Evolutionary conservation across 2,329 filamentous ascomycete genomes (phyloP).

Genomic region (Ophiostoma australiae): DNA sequence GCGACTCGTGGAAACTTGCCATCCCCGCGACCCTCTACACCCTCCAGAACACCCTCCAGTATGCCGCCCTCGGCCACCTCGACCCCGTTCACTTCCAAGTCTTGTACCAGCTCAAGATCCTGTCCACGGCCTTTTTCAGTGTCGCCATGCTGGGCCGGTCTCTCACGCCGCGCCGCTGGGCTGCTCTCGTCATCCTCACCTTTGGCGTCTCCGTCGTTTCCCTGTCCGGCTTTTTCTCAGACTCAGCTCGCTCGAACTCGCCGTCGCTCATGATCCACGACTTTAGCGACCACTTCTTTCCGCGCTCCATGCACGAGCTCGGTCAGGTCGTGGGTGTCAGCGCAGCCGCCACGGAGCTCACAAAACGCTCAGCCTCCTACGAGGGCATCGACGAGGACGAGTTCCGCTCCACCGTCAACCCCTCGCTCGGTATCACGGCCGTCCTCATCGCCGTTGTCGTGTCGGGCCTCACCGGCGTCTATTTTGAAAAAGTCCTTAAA

Average conservation of each 20-base stretch:
- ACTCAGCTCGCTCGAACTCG: constrained; percentile 37
- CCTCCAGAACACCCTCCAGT: constrained; percentile 88
- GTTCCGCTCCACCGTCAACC: constrained; percentile 58
- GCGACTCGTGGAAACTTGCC: constrained; percentile 91
- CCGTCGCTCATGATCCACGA: constrained; percentile 55
- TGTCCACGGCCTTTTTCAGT: constrained; percentile 84
- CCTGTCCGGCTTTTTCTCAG: constrained; percentile 68
- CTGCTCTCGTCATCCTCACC: constrained; percentile 72
- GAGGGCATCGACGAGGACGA: constrained; percentile 73
- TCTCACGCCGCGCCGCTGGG: constrained; percentile 70
- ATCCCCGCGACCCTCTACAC: constrained; percentile 87
- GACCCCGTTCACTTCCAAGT: constrained; percentile 92
- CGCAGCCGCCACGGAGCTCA: constrained; percentile 48
- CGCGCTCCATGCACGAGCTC: constrained; percentile 72
- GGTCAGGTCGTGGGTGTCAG: constrained; percentile 55
- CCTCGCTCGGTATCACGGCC: constrained; percentile 70
- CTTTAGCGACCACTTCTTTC: constrained; percentile 64
- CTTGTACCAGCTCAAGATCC: constrained; percentile 89
- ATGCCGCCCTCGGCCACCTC: constrained; percentile 83
- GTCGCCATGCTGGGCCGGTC: constrained; percentile 68
- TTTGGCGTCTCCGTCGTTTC: constrained; percentile 81
- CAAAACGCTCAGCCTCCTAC: constrained; percentile 75
- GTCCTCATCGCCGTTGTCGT: constrained; percentile 73
- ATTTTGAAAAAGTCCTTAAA: constrained; percentile 88
- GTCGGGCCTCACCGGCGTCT: constrained; percentile 80